A percentile compares a stretch with the other conserved stretches of the same genome.
Evolutionary conservation across 1,139 yeast species (phyloP).

Genomic region (Trichomonascaceae sp.): DNA sequence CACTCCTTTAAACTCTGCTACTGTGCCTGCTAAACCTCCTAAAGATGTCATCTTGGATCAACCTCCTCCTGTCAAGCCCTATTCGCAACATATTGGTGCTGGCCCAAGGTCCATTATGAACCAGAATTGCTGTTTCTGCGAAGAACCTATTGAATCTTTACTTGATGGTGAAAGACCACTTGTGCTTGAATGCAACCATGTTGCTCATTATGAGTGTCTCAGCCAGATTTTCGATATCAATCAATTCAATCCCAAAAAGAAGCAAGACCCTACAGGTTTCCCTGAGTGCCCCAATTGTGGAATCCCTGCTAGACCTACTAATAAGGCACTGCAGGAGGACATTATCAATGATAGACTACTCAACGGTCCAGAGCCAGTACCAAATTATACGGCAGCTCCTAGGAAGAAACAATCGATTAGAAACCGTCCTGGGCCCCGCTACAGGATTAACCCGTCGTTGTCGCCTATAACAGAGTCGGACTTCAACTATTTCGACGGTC

Average conservation of each 20-base stretch:
- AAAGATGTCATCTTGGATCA: neutral
- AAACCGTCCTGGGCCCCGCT: neutral
- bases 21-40: neutral
- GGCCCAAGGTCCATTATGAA: constrained; percentile 18
- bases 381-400: neutral
- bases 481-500: neutral
- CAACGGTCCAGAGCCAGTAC: neutral
- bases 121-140: constrained; percentile 26
- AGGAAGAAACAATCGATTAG: neutral
- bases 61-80: constrained; percentile 18
- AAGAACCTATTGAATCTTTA: constrained; percentile 22
- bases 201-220: constrained; percentile 25
- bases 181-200: constrained; percentile 22
- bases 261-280: constrained; percentile 15
- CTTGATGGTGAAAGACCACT: constrained; percentile 23
- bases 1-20: neutral
- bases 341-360: constrained; percentile 14
- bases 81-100: constrained; percentile 10
- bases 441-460: neutral
- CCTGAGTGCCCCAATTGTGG: constrained; percentile 27
- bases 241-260: constrained; percentile 10
- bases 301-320: constrained; percentile 21
- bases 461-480: neutral
- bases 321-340: constrained; percentile 19
- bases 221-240: constrained; percentile 18